Evolutionary conservation across 352 stramenopile genomes (phyloP), one percentile per base, ranked within the genome.

Genomic region (Phytophthora vignae): DNA sequence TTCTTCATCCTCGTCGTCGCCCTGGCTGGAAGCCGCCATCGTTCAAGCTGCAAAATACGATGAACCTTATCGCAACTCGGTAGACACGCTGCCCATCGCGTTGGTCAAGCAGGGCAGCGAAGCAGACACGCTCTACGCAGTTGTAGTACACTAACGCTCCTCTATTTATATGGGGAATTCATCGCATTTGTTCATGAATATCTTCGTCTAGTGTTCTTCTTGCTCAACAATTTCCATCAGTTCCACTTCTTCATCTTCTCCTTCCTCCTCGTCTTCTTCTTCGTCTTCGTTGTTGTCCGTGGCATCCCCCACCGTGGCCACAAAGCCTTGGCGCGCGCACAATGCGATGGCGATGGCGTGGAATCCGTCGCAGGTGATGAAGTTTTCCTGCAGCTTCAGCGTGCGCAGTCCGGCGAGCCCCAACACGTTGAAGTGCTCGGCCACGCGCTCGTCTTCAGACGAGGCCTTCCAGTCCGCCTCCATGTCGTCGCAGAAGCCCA

Each of bases 311-410:
- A 69, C 42, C 9, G 67, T 67, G 8, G 59, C 55, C n/a, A 73
- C 55, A 19, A 76, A 76, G 14, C 52, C 67, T 63, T 75, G 40
- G 1, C 69, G 63, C 31, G 65, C 67, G 17, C 75, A 83, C 4
- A 90, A 38, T 11, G 79, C 76, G 64, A 87, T 87, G 3, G 80
- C 77, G 29, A 93, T 80, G 17, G 81, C 82, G 38, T 86, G 73
- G 54, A 91, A 90, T 14, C 84, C 84, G n/a, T 83, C 74, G 27
- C 78, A 82, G 5, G 82, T 85, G 58, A 93, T 91, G 42, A 85
- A 93, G 55, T 93, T 93, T 33, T 90, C 86, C 27, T 84, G 67
- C 17, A 93, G 67, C 33, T 79, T 69, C 4, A 91, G 44, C 0
- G 40, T 62, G 10, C 71, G 56, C 2, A 91, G 66, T 8, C 53